phyloP scores from a whole-genome alignment of 2,329 filamentous ascomycete species.

The Diaporthe ilicicola region DNA sequence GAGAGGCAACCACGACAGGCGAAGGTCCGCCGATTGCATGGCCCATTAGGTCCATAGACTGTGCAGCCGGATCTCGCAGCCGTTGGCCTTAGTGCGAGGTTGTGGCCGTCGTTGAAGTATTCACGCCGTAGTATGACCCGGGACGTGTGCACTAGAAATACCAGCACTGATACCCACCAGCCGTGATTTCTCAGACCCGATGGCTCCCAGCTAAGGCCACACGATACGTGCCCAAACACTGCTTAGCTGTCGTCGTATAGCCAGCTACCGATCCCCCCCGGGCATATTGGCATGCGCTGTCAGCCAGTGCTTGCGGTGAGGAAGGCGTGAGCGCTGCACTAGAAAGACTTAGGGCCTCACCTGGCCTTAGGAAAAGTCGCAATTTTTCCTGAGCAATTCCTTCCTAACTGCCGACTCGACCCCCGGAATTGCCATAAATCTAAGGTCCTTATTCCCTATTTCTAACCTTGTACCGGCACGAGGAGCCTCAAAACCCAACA shows the following conservation, averaged over 20 bases:
- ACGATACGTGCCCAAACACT: not conserved
- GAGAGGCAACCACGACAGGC: no score
- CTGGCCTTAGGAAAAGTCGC: not conserved
- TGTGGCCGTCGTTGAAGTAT: not conserved
- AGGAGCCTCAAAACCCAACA: not conserved
- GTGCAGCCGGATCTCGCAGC: not conserved
- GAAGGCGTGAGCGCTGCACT: not conserved
- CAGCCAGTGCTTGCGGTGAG: not conserved
- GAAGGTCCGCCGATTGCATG: no score
- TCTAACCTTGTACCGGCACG: not conserved
- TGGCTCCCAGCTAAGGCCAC: not conserved
- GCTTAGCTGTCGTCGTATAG: not conserved
- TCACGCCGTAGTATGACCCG: not conserved
- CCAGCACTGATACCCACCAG: no score
- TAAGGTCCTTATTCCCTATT: not conserved
- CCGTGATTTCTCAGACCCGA: no score
- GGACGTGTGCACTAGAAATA: not conserved
- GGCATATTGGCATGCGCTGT: not conserved
- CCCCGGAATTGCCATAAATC: not conserved
- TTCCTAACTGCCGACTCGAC: not conserved
- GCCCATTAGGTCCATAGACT: not conserved
- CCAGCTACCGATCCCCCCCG: not conserved
- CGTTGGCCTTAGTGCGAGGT: not conserved
- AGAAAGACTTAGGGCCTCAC: no score
- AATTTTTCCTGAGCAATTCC: not conserved